phyloP scores from a whole-genome alignment of 148 eudicot genomes.

The Spergularia marina region DNA sequence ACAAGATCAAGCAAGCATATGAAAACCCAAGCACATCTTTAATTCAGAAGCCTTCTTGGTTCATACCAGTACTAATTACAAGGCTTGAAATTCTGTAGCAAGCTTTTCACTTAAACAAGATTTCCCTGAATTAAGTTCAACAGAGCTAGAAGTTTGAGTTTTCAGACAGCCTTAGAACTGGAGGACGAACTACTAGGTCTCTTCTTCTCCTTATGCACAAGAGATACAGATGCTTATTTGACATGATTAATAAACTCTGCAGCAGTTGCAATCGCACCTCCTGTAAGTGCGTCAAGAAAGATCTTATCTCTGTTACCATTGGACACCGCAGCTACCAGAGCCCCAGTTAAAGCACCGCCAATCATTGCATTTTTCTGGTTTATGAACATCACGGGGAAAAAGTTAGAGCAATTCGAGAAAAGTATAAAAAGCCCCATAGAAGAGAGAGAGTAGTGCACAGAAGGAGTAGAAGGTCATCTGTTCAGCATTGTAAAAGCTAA shows the following conservation, averaged over 20 bases:
- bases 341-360: constrained; percentile 83
- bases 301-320: constrained; percentile 58
- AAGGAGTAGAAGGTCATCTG: no score
- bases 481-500: no score
- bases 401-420: constrained; percentile 1
- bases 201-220: constrained; percentile 15
- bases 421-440: background rate
- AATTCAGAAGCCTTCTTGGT: background rate
- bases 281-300: constrained; percentile 63
- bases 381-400: background rate
- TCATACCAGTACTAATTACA: background rate
- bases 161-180: constrained; percentile 14
- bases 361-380: constrained; percentile 74
- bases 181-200: background rate
- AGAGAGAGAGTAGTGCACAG: background rate
- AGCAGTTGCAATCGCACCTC: constrained; percentile 93
- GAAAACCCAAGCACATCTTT: background rate
- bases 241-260: constrained; percentile 58
- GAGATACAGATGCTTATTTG: constrained; percentile 14
- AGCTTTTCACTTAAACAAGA: background rate
- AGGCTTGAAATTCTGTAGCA: background rate
- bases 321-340: constrained; percentile 54
- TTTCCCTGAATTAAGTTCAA: background rate
- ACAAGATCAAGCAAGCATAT: background rate
- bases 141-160: background rate